These are phyloP conservation scores for Colletotrichum cereale DNA, from an alignment of 2,329 filamentous ascomycete species.

Conservation along the genomic window DNA sequence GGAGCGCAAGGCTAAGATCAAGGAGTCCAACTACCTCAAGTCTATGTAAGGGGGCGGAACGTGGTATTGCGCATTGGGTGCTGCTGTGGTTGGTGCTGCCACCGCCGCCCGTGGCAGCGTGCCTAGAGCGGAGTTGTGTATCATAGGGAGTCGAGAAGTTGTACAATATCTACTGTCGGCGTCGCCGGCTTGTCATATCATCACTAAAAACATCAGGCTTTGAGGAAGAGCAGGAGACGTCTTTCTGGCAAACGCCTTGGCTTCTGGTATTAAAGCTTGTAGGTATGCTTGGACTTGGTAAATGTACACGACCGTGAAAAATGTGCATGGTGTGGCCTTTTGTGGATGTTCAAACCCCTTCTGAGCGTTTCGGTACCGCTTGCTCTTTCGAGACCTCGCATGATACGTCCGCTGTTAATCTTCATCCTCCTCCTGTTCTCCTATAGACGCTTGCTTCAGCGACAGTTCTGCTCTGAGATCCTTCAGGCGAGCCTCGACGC, in stretches of 20 bases:
- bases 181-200: constrained; percentile 27
- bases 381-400: not conserved
- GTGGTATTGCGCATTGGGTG: not conserved
- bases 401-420: constrained; percentile 35
- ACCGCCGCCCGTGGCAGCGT: not conserved
- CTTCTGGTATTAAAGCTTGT: constrained; percentile 15
- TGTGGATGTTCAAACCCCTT: not conserved
- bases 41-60: constrained; percentile 68
- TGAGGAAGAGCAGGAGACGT: not conserved
- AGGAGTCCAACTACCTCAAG: constrained; percentile 89
- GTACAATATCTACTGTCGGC: constrained; percentile 38
- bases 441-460: constrained; percentile 59
- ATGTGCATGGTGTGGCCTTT: constrained; percentile 2
- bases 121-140: constrained; percentile 20
- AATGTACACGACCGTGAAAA: constrained; percentile 21
- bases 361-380: not conserved
- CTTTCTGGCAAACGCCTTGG: not conserved
- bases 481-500: constrained; percentile 64
- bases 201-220: constrained; percentile 19
- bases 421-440: constrained; percentile 45
- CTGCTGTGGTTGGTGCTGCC: not conserved
- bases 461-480: constrained; percentile 59
- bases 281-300: constrained; percentile 3
- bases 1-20: constrained; percentile 81
- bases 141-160: constrained; percentile 30